Evolutionary conservation across 139 green algal genomes (phyloP).

Genomic region (Chlamydomonas sp.): DNA sequence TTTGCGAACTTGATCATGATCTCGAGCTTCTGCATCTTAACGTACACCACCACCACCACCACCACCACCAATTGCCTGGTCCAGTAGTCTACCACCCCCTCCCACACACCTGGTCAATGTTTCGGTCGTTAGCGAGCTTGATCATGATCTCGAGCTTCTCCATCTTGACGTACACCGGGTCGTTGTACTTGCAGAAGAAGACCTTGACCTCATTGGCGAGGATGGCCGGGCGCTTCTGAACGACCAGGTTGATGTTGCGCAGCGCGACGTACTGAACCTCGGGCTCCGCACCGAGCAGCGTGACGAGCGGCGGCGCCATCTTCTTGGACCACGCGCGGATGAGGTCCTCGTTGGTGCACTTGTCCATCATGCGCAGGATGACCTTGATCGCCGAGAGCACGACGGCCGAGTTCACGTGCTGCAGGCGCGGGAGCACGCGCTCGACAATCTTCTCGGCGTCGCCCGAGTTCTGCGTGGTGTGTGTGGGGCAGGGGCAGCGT

Average conservation of each 20-base stretch:
- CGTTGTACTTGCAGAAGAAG: slow-evolving; percentile 99
- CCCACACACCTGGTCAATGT: slow-evolving; percentile 84
- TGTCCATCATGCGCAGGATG: slow-evolving; percentile 72
- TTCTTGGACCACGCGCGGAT: slow-evolving; percentile 73
- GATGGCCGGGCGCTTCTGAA: slow-evolving; percentile 73
- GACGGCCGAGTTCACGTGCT: slow-evolving; percentile 97
- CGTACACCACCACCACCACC: too few species aligned
- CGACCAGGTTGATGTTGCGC: slow-evolving; percentile 94
- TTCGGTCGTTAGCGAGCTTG: slow-evolving; percentile 76
- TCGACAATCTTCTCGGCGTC: slow-evolving; percentile 84
- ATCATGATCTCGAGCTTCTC: slow-evolving; percentile 99
- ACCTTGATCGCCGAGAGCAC: slow-evolving; percentile 93
- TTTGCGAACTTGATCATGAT: slow-evolving; percentile 92
- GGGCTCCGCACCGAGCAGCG: slow-evolving; percentile 84
- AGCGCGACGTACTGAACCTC: slow-evolving; percentile 98
- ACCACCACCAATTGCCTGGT: too few species aligned
- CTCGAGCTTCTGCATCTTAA: slow-evolving; percentile 99
- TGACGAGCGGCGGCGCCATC: slow-evolving; percentile 94
- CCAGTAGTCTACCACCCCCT: too few species aligned
- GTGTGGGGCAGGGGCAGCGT: too few species aligned
- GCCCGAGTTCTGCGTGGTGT: slow-evolving; percentile 42
- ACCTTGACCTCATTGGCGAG: slow-evolving; percentile 94
- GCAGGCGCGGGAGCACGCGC: slow-evolving; percentile 90
- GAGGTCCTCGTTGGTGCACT: slow-evolving; percentile 56
- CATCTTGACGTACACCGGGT: slow-evolving; percentile 98